Conservation (phyloP, 2,329 filamentous ascomycete genomes). For the Escovopsis sp. region DNA sequence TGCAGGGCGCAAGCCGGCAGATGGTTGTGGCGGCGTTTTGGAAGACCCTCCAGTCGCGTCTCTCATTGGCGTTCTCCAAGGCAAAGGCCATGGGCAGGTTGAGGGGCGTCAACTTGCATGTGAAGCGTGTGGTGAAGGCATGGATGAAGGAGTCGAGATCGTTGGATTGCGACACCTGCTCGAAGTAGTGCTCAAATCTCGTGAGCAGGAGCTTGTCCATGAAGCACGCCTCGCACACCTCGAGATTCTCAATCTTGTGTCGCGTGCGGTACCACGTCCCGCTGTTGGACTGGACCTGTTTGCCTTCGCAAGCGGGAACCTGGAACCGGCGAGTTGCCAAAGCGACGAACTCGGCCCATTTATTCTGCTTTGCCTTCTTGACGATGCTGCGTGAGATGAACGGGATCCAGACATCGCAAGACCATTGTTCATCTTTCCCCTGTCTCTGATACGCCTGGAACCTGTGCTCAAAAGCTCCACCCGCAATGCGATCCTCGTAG, state of each 20-base stretch:
- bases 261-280: constrained; percentile 15
- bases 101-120: constrained; percentile 12
- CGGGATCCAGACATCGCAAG: constrained; percentile 16
- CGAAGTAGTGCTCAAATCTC: constrained; percentile 15
- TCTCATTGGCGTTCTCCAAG: constrained; percentile 12
- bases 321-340: constrained; percentile 10
- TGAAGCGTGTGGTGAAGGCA: constrained; percentile 10
- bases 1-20: constrained; percentile 13
- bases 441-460: constrained; percentile 17
- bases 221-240: constrained; percentile 21
- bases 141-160: constrained; percentile 13
- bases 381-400: constrained; percentile 11
- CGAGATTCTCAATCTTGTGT: constrained; percentile 12
- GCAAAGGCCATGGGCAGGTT: constrained; percentile 13
- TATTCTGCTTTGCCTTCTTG: constrained; percentile 9
- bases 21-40: constrained; percentile 12
- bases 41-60: constrained; percentile 15
- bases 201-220: constrained; percentile 19
- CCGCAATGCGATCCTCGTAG: constrained; percentile 18
- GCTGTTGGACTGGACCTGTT: constrained; percentile 9
- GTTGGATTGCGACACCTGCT: constrained; percentile 5
- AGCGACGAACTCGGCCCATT: constrained; percentile 18
- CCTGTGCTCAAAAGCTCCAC: constrained; percentile 13
- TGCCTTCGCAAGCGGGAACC: constrained; percentile 16
- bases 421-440: constrained; percentile 16